Percentiles rank a stretch among this genome's conserved stretches.
Conservation (phyloP, 768 basidiomycete genomes). For the Cystofilobasidium ferigula region DNA sequence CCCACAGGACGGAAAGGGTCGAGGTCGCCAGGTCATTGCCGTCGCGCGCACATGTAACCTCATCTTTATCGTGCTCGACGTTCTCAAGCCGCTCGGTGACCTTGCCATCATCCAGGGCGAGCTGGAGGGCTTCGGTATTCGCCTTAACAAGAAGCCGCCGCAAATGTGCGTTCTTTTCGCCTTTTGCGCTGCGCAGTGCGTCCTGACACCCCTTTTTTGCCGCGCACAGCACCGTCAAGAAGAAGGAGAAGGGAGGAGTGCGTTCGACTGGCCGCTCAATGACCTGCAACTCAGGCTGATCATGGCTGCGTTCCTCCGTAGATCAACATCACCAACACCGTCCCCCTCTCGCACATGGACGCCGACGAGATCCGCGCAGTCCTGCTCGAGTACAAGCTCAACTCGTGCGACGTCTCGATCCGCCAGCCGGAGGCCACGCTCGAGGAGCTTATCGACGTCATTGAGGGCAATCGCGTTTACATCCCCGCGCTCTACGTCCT, state of each 20-base stretch:
- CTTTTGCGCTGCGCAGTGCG: neutral
- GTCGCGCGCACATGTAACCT: conserved; percentile 97
- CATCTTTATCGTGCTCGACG: conserved; percentile 96
- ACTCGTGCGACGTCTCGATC: conserved; percentile 81
- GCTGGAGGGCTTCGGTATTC: conserved; percentile 95
- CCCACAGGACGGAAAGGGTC: conserved; percentile 64
- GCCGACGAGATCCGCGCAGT: conserved; percentile 93
- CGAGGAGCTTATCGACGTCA: conserved; percentile 92
- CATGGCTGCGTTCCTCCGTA: conserved; percentile 37
- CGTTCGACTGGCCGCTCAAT: conserved; percentile 11
- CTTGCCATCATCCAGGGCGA: conserved; percentile 78
- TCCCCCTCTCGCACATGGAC: conserved; percentile 88
- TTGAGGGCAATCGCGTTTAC: conserved; percentile 93
- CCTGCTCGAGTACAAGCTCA: conserved; percentile 75
- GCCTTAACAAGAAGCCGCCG: conserved; percentile 83
- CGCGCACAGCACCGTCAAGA: conserved; percentile 56
- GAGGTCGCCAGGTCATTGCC: conserved; percentile 70
- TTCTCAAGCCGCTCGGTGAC: conserved; percentile 94
- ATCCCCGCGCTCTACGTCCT: conserved; percentile 82
- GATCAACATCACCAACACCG: conserved; percentile 89
- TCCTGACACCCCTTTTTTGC: neutral
- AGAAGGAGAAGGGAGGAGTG: conserved; percentile 56
- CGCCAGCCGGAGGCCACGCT: conserved; percentile 83
- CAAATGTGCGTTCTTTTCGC: conserved; percentile 3
- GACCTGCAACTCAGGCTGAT: neutral